These are phyloP conservation scores for Alternaria dauci DNA, from an alignment of 2,329 filamentous ascomycete species.

Conservation along the genomic window DNA sequence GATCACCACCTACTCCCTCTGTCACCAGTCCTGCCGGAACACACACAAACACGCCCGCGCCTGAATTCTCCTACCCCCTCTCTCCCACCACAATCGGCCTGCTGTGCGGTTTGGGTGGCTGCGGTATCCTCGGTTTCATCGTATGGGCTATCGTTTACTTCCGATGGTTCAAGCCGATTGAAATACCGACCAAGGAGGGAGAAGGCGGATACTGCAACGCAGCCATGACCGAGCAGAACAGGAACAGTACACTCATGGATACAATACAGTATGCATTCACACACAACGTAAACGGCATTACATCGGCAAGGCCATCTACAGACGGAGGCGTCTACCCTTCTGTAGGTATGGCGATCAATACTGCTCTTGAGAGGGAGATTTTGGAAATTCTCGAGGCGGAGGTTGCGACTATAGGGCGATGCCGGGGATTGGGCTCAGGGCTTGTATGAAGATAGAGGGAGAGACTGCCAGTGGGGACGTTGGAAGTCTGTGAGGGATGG, in stretches of 20 bases:
- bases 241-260: not conserved
- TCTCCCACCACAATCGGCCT: not conserved
- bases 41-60: not conserved
- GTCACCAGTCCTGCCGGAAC: not conserved
- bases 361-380: slow-evolving; percentile 1
- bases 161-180: not conserved
- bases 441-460: not conserved
- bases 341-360: not conserved
- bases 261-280: not conserved
- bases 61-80: not conserved
- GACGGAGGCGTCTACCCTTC: not conserved
- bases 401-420: not conserved
- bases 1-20: not conserved
- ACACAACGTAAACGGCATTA: not conserved
- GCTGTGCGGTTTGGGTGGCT: not conserved
- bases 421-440: not conserved
- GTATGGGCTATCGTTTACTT: not conserved
- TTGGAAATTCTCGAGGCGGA: not conserved
- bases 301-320: not conserved
- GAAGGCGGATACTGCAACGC: not conserved
- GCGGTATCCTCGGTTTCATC: not conserved
- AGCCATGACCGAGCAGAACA: not conserved
- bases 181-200: not conserved
- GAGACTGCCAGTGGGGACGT: not conserved
- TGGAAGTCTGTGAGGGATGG: not conserved